A percentile compares a stretch with the other conserved stretches of the same genome.
phyloP scores from a whole-genome alignment of 495 filamentous ascomycete species.

The Daldinia grandis region DNA sequence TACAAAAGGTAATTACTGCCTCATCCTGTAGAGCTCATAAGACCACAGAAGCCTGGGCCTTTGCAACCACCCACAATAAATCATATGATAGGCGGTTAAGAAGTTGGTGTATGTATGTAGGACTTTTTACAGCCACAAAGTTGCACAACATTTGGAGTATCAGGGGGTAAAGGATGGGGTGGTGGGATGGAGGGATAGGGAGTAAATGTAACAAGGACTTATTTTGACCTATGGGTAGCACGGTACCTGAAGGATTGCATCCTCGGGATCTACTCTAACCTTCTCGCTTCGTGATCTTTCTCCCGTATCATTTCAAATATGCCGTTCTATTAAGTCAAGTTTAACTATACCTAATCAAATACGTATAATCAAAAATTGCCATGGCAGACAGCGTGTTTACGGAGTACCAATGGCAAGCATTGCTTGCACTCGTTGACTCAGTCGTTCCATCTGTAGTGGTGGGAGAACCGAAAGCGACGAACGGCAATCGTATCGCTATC shows the following conservation, averaged over 20 bases:
- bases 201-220: background rate
- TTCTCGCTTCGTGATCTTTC: background rate
- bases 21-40: background rate
- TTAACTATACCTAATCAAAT: background rate
- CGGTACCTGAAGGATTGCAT: background rate
- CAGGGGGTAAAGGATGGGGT: background rate
- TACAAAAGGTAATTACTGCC: background rate
- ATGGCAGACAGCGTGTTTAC: constrained; percentile 16
- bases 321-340: background rate
- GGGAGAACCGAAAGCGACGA: background rate
- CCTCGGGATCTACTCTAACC: background rate
- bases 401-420: constrained; percentile 15
- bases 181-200: background rate
- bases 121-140: background rate
- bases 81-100: background rate
- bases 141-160: background rate
- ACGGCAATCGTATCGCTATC: background rate
- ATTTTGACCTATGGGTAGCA: background rate
- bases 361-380: background rate
- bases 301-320: background rate
- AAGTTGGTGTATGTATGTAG: background rate
- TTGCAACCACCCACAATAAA: background rate
- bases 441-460: constrained; percentile 11
- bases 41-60: background rate
- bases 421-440: constrained; percentile 27